Evolutionary conservation across 495 filamentous ascomycete genomes (phyloP).

Genomic region (Penicillium flavigenum): DNA sequence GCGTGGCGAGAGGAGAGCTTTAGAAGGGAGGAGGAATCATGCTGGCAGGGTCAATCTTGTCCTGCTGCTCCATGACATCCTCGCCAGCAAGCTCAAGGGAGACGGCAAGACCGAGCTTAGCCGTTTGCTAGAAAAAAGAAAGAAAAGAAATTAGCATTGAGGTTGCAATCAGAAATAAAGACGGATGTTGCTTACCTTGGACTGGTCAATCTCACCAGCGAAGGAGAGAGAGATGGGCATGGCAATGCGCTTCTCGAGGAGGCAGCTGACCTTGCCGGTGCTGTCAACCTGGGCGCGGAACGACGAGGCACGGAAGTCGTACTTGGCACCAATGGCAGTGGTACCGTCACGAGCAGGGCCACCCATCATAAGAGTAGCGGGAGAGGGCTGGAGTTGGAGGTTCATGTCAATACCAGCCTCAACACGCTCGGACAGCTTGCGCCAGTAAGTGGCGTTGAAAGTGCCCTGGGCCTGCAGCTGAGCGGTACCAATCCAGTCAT

Average conservation of each 20-base stretch:
- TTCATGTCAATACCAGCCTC: slow-evolving; percentile 96
- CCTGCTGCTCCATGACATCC: slow-evolving; percentile 90
- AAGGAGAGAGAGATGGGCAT: slow-evolving; percentile 89
- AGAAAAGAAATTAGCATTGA: slow-evolving; percentile 12
- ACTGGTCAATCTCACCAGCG: slow-evolving; percentile 95
- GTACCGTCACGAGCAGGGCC: slow-evolving; percentile 76
- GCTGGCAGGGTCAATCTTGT: slow-evolving; percentile 54
- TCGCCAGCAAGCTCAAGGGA: slow-evolving; percentile 88
- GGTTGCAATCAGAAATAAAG: background rate
- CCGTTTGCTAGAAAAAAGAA: slow-evolving; percentile 66
- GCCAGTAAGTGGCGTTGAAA: slow-evolving; percentile 93
- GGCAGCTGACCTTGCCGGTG: slow-evolving; percentile 84
- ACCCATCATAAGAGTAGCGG: slow-evolving; percentile 65
- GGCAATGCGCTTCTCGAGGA: slow-evolving; percentile 93
- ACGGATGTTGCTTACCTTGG: slow-evolving; percentile 64
- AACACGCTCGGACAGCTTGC: slow-evolving; percentile 87
- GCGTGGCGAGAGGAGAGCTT: slow-evolving; percentile 17
- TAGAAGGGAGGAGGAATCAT: slow-evolving; percentile 57
- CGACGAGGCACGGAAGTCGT: slow-evolving; percentile 92
- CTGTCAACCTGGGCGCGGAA: slow-evolving; percentile 96
- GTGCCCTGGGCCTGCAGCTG: slow-evolving; percentile 82
- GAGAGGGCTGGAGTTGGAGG: slow-evolving; percentile 70
- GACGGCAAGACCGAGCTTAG: slow-evolving; percentile 91
- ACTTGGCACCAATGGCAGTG: slow-evolving; percentile 92
- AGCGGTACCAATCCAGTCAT: slow-evolving; percentile 86